phyloP scores from a whole-genome alignment of 169 alveolate species.

The Eimeria praecox region DNA sequence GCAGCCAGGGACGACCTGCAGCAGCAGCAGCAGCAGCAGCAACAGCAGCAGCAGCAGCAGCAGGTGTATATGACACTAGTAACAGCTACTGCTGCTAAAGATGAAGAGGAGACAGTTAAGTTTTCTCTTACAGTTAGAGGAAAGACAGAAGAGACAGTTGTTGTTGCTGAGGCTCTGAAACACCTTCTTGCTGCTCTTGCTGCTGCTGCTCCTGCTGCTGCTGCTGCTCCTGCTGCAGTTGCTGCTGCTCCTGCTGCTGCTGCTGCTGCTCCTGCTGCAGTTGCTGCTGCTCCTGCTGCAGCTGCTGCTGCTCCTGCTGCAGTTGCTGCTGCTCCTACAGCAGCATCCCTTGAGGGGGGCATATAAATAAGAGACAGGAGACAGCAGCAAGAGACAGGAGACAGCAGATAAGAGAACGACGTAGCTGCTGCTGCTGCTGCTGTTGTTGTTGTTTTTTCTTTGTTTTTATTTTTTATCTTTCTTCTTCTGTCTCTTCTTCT shows the following conservation, averaged over 20 bases:
- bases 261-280: background rate
- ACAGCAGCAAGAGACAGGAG: background rate
- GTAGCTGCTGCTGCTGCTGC: no score
- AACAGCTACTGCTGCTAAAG: background rate
- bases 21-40: background rate
- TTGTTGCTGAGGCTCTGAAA: background rate
- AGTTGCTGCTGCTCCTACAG: background rate
- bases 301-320: background rate
- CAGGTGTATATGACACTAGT: no score
- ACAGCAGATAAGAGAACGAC: no score
- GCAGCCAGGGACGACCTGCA: background rate
- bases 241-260: background rate
- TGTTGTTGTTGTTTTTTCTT: no score
- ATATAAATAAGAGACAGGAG: background rate
- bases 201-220: constrained; percentile 21
- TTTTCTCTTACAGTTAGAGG: background rate
- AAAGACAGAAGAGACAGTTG: background rate
- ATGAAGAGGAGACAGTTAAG: background rate
- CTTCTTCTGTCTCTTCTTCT: background rate
- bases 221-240: constrained; percentile 7
- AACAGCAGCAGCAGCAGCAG: no score
- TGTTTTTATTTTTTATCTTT: no score
- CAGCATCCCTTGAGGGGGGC: background rate
- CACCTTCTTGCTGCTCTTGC: background rate
- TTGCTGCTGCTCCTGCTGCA: background rate